These are phyloP conservation scores for Aspergillus sp. DNA, from an alignment of 2,329 filamentous ascomycete genomes.

Conservation along the genomic window DNA sequence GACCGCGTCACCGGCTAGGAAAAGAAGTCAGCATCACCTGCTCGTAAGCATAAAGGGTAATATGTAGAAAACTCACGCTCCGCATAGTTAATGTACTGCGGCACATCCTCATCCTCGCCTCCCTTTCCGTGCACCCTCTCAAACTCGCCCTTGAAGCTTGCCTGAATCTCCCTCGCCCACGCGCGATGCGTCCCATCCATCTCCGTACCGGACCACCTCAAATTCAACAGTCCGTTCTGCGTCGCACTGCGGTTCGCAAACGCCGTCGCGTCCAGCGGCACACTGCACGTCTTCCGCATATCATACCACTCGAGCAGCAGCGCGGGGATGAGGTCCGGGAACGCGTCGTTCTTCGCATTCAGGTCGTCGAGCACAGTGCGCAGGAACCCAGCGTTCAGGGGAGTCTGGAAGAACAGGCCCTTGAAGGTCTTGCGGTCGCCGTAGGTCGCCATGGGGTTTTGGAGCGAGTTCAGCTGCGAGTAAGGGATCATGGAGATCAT, in stretches of 20 bases:
- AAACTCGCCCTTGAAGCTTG: constrained; percentile 25
- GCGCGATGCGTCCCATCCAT: constrained; percentile 39
- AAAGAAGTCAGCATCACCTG: background rate
- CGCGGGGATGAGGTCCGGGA: constrained; percentile 30
- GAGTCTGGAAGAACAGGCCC: constrained; percentile 46
- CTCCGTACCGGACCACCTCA: constrained; percentile 42
- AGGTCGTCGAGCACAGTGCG: constrained; percentile 33
- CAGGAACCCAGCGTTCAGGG: constrained; percentile 37
- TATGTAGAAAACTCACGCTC: constrained; percentile 25
- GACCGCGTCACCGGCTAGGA: constrained; percentile 30
- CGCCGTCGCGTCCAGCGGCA: constrained; percentile 40
- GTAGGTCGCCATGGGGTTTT: constrained; percentile 39
- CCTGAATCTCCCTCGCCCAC: constrained; percentile 39
- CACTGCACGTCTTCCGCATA: constrained; percentile 39
- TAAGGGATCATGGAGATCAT: constrained; percentile 44
- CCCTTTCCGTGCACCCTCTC: constrained; percentile 13
- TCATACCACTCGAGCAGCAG: constrained; percentile 47
- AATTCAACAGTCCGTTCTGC: constrained; percentile 44
- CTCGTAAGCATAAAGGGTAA: too few species aligned
- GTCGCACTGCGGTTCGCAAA: constrained; percentile 48
- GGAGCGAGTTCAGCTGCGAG: constrained; percentile 38
- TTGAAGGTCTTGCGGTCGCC: constrained; percentile 45
- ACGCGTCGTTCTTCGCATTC: constrained; percentile 24
- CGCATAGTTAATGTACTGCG: constrained; percentile 39
- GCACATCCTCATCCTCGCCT: constrained; percentile 18